A percentile compares a stretch with the other conserved stretches of the same genome.
These are phyloP conservation scores for Wallacemonas sp. DNA, from an alignment of 208 protist species.

Conservation along the genomic window DNA sequence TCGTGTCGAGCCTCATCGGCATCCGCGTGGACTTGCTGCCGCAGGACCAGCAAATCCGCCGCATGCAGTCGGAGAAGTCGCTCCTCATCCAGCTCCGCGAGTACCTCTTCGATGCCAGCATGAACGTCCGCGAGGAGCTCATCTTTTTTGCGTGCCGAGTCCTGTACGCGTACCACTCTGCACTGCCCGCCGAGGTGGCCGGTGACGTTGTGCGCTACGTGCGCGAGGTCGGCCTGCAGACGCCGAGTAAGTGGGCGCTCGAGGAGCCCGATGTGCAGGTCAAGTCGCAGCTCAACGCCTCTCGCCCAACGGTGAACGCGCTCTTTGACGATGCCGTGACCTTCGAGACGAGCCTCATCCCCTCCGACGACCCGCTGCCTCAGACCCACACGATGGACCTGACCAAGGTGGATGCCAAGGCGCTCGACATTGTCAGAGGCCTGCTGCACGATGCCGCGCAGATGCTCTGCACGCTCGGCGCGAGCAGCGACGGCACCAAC, in stretches of 20 bases:
- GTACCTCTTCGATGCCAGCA: constrained; percentile 84
- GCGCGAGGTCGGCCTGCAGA: constrained; percentile 34
- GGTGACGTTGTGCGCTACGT: constrained; percentile 61
- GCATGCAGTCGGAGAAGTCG: constrained; percentile 86
- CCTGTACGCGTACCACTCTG: constrained; percentile 67
- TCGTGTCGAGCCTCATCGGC: constrained; percentile 81
- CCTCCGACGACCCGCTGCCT: constrained; percentile 50
- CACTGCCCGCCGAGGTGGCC: constrained; percentile 22
- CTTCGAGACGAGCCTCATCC: constrained; percentile 59
- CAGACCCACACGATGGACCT: constrained; percentile 29
- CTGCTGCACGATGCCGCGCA: constrained; percentile 83
- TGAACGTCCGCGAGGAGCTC: constrained; percentile 85
- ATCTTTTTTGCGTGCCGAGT: constrained; percentile 81
- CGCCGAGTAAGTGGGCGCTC: constrained; percentile 42
- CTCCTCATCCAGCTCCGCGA: constrained; percentile 78
- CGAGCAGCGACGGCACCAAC: constrained; percentile 66
- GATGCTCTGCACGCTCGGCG: constrained; percentile 72
- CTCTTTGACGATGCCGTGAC: constrained; percentile 72
- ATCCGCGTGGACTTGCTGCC: constrained; percentile 56
- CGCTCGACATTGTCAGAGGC: constrained; percentile 43
- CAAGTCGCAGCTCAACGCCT: constrained; percentile 72
- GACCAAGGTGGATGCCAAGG: constrained; percentile 24
- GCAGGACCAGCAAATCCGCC: constrained; percentile 63
- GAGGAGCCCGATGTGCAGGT: constrained; percentile 78
- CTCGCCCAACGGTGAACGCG: constrained; percentile 78